Percentiles rank a stretch among this genome's conserved stretches.
These are phyloP conservation scores for Lactarius indigo DNA, from an alignment of 768 basidiomycete species.

Conservation along the genomic window DNA sequence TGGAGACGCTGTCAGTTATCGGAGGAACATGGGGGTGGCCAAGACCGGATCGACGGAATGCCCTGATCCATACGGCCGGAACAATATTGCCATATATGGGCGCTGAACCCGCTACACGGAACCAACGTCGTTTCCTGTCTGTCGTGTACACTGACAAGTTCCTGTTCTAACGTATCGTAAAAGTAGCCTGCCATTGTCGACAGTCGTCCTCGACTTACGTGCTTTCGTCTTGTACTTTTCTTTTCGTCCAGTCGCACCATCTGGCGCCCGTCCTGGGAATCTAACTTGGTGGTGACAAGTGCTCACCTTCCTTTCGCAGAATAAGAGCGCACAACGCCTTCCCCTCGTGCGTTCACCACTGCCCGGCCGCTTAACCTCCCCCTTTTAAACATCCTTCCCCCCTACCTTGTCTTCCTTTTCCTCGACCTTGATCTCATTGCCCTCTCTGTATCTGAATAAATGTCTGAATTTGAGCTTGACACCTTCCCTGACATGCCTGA, in stretches of 20 bases:
- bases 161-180: background rate
- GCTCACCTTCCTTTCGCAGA: constrained; percentile 13
- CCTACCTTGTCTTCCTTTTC: background rate
- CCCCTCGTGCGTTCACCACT: constrained; percentile 18
- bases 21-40: background rate
- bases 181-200: background rate
- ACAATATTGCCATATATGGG: background rate
- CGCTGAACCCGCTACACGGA: background rate
- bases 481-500: constrained; percentile 15
- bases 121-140: background rate
- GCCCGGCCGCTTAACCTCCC: constrained; percentile 21
- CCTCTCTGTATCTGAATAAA: background rate
- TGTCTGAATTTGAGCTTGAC: constrained; percentile 17
- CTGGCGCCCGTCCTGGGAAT: constrained; percentile 15
- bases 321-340: constrained; percentile 23
- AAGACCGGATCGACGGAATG: constrained; percentile 15
- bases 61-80: constrained; percentile 6
- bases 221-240: background rate
- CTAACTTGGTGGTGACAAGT: constrained; percentile 23
- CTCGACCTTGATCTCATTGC: constrained; percentile 7
- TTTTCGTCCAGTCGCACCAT: background rate
- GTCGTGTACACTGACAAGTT: background rate
- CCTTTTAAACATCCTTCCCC: constrained; percentile 13
- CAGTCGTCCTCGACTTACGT: background rate
- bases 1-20: background rate